Conservation (phyloP, 768 basidiomycete species). For the Collybia mongolica region DNA sequence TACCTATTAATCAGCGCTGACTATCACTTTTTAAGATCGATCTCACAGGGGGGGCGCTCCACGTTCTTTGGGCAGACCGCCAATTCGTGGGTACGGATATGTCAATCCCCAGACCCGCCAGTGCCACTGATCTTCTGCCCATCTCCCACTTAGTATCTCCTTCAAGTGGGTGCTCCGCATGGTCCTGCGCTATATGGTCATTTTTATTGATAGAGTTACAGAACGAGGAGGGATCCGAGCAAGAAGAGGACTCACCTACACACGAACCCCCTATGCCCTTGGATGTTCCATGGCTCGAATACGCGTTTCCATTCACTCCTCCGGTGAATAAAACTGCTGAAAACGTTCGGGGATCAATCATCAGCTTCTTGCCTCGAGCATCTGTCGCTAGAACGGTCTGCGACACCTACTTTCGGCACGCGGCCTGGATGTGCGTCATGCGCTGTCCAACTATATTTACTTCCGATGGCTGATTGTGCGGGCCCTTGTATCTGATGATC, state of each 20-base stretch:
- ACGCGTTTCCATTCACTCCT: slow-evolving; percentile 58
- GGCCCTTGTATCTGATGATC: slow-evolving; percentile 1
- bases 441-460: slow-evolving; percentile 3
- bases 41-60: slow-evolving; percentile 59
- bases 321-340: slow-evolving; percentile 40
- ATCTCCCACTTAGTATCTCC: slow-evolving; percentile 47
- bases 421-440: slow-evolving; percentile 66
- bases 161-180: slow-evolving; percentile 45
- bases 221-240: slow-evolving; percentile 62
- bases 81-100: slow-evolving; percentile 63
- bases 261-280: slow-evolving; percentile 41
- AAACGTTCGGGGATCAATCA: slow-evolving; percentile 41
- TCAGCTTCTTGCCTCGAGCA: slow-evolving; percentile 43
- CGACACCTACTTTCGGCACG: slow-evolving; percentile 62
- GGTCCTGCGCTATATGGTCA: neutral
- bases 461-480: slow-evolving; percentile 1
- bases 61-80: slow-evolving; percentile 67
- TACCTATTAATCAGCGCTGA: slow-evolving; percentile 14
- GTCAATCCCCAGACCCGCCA: slow-evolving; percentile 1
- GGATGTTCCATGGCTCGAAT: slow-evolving; percentile 58
- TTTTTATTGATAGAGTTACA: slow-evolving; percentile 15
- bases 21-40: slow-evolving; percentile 39
- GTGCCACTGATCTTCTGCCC: slow-evolving; percentile 13
- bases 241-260: slow-evolving; percentile 40
- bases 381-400: slow-evolving; percentile 37